phyloP scores from a whole-genome alignment of 2,329 filamentous ascomycete genomes.

The Volutella citrinella region DNA sequence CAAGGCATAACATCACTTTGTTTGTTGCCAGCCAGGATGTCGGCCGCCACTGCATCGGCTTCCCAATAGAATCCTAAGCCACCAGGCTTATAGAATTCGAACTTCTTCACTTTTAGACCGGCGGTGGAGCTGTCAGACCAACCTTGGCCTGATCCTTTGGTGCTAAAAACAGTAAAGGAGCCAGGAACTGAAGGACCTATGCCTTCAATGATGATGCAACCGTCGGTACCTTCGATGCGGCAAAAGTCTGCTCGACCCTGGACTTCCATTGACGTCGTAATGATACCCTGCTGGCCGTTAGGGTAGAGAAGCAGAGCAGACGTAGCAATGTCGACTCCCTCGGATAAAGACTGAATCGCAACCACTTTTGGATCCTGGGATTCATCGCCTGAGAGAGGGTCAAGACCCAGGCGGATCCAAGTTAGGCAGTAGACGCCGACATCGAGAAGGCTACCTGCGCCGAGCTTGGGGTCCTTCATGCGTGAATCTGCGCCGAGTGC shows the following conservation, averaged over 20 bases:
- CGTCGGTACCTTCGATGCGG: constrained; percentile 39
- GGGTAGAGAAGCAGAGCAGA: constrained; percentile 39
- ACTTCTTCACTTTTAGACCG: constrained; percentile 31
- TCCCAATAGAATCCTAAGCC: constrained; percentile 43
- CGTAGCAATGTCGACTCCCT: constrained; percentile 33
- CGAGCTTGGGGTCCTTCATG: constrained; percentile 36
- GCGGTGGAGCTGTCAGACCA: no score
- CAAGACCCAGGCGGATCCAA: constrained; percentile 35
- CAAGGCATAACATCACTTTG: constrained; percentile 43
- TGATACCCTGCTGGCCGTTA: constrained; percentile 37
- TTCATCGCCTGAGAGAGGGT: constrained; percentile 24
- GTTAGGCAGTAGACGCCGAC: constrained; percentile 43
- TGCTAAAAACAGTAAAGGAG: constrained; percentile 33
- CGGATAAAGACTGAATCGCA: constrained; percentile 32
- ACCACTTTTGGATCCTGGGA: constrained; percentile 31
- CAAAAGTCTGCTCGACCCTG: constrained; percentile 27
- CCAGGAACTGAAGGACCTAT: constrained; percentile 28
- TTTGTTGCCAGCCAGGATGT: constrained; percentile 34
- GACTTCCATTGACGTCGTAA: constrained; percentile 35
- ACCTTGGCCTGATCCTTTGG: constrained; percentile 18
- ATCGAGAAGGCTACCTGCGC: constrained; percentile 41
- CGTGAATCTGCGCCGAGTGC: constrained; percentile 28
- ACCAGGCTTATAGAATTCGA: constrained; percentile 35
- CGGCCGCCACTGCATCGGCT: constrained; percentile 40
- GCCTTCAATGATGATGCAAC: constrained; percentile 36